Evolutionary conservation across 1,284 basidiomycete species (phyloP).

Genomic region (Ustilago nuda): DNA sequence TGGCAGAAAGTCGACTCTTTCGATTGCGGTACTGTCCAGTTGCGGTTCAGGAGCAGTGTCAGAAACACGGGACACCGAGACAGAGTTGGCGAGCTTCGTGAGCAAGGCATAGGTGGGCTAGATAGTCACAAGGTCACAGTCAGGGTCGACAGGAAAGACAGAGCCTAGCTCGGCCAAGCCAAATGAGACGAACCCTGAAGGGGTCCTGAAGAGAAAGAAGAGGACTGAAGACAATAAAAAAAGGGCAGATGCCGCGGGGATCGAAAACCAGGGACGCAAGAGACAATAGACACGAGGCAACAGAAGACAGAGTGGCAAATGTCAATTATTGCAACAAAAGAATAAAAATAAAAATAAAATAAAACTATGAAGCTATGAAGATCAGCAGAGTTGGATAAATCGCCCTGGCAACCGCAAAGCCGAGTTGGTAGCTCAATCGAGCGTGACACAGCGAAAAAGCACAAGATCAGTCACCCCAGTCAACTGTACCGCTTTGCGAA

Average conservation of each 20-base stretch:
- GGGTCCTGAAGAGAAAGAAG: not conserved
- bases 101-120: constrained; percentile 3
- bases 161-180: not conserved
- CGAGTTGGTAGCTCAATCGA: not conserved
- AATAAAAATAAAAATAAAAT: not conserved
- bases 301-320: constrained; percentile 18
- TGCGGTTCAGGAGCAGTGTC: not conserved
- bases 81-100: not conserved
- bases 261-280: constrained; percentile 8
- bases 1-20: not conserved
- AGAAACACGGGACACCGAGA: not conserved
- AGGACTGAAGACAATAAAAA: not conserved
- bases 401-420: not conserved
- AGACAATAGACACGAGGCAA: not conserved
- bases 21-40: constrained; percentile 10
- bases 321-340: not conserved
- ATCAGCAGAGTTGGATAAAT: not conserved
- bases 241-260: constrained; percentile 19
- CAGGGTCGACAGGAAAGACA: not conserved
- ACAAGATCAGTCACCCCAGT: not conserved
- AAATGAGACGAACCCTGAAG: not conserved
- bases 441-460: not conserved
- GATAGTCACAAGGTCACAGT: too few relatives aligned
- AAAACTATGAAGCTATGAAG: not conserved
- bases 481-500: not conserved